These are phyloP conservation scores for Heterobasidion occidentale DNA, from an alignment of 1,284 basidiomycete genomes.

Conservation along the genomic window DNA sequence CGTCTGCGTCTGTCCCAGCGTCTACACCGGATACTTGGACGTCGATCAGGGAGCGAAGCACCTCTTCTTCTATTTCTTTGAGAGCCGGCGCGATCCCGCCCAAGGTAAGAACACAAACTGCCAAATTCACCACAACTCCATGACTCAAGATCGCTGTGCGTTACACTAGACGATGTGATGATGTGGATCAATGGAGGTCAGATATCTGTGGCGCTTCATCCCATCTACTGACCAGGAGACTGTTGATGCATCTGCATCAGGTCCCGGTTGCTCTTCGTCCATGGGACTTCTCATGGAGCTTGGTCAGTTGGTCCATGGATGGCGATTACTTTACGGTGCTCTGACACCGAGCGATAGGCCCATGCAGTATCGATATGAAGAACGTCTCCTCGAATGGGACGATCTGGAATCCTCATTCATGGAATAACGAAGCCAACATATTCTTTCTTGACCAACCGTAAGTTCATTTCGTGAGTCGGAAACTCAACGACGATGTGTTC, in stretches of 20 bases:
- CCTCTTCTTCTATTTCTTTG: conserved; percentile 84
- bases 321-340: background rate
- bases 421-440: conserved; percentile 61
- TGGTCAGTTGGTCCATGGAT: conserved; percentile 29
- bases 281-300: conserved; percentile 48
- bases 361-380: conserved; percentile 48
- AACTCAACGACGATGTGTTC: background rate
- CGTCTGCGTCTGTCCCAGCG: conserved; percentile 21
- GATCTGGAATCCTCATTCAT: conserved; percentile 53
- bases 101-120: conserved; percentile 23
- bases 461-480: conserved; percentile 11
- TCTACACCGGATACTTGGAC: conserved; percentile 58
- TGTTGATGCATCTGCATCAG: conserved; percentile 19
- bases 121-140: too few relatives aligned
- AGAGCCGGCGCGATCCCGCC: conserved; percentile 60
- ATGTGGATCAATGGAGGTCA: conserved; percentile 68
- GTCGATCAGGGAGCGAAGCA: conserved; percentile 54
- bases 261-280: conserved; percentile 58
- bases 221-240: background rate
- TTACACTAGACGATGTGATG: conserved; percentile 48
- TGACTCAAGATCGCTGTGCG: background rate
- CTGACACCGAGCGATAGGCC: conserved; percentile 25
- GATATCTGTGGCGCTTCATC: conserved; percentile 5
- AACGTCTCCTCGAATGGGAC: conserved; percentile 40
- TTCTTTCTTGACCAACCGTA: conserved; percentile 68